phyloP scores from a whole-genome alignment of 2,329 filamentous ascomycete genomes.

The Arthrobotrys entomopaga region DNA sequence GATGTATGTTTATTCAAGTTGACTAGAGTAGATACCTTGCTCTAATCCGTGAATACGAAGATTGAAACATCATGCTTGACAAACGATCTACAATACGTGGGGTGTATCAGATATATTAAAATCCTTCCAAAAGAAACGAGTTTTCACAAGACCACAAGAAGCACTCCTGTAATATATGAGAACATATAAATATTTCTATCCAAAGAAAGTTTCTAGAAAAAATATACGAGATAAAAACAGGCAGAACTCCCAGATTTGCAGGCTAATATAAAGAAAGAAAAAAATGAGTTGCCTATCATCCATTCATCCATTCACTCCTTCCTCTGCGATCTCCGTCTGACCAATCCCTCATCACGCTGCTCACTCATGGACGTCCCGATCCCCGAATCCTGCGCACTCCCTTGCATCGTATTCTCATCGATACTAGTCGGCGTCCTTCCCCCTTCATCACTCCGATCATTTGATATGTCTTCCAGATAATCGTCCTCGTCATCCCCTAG shows the following conservation, averaged over 20 bases:
- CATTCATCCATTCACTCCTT: background rate
- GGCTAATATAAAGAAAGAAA: background rate
- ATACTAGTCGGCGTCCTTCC: slow-evolving; percentile 49
- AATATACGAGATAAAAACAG: background rate
- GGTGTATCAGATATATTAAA: slow-evolving; percentile 52
- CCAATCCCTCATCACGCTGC: slow-evolving; percentile 32
- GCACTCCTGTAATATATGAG: background rate
- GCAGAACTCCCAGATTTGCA: background rate
- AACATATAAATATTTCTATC: background rate
- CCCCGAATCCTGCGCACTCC: slow-evolving; percentile 52
- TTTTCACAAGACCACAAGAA: background rate
- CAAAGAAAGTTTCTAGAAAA: background rate
- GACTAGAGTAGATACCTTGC: no score
- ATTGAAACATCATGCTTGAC: no score
- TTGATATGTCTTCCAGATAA: slow-evolving; percentile 35
- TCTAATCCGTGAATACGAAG: no score
- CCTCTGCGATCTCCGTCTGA: slow-evolving; percentile 44
- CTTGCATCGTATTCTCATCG: slow-evolving; percentile 47
- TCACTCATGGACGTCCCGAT: slow-evolving; percentile 54
- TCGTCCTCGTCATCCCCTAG: slow-evolving; percentile 52
- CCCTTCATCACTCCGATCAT: slow-evolving; percentile 45
- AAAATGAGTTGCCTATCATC: slow-evolving; percentile 18
- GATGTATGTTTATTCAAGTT: no score
- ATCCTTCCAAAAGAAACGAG: background rate
- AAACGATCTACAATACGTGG: slow-evolving; percentile 15